These are phyloP conservation scores for peach (Prunus persica) DNA, from an alignment of 306 rosid species.

Conservation along the genomic window Prunus_persica_NCBIv2 NC_034009.1:37459501-37460000, in stretches of 20 bases:
- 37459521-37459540: conserved; percentile 67
- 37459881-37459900: background rate
- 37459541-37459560: conserved; percentile 59
- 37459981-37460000: background rate
- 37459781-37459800: conserved; percentile 54
- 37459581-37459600: too few species aligned
- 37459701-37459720: conserved; percentile 64
- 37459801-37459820: conserved; percentile 41
- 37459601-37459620: too few species aligned
- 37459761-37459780: conserved; percentile 53
- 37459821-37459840: conserved; percentile 26
- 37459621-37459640: background rate
- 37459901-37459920: conserved; percentile 23
- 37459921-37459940: conserved; percentile 32
- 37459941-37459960: conserved; percentile 17
- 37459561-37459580: conserved; percentile 69
- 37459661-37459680: conserved; percentile 54
- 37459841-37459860: conserved; percentile 11
- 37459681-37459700: conserved; percentile 34
- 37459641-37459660: conserved; percentile 44
- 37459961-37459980: background rate
- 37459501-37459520: conserved; percentile 49
- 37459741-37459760: conserved; percentile 54
- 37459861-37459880: background rate
- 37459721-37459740: conserved; percentile 36